phyloP scores from a whole-genome alignment of 805 yeast species.

The Isabelozyma heimii region DNA sequence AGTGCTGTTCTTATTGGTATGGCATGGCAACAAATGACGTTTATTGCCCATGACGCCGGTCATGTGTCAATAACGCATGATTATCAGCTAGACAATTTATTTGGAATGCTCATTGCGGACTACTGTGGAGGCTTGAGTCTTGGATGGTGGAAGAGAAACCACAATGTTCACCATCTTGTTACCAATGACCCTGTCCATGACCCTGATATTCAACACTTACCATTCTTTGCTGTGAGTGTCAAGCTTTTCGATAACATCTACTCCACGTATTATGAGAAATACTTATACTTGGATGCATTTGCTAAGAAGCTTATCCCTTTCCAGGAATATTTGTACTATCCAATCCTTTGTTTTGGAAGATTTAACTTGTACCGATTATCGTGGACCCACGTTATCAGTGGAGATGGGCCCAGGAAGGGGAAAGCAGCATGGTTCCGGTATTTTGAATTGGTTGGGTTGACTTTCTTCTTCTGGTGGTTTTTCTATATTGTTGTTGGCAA shows the following conservation, averaged over 20 bases:
- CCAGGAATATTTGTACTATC: constrained; percentile 73
- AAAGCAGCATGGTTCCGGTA: constrained; percentile 85
- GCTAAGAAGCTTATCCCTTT: constrained; percentile 59
- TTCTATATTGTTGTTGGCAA: constrained; percentile 60
- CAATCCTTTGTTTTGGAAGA: constrained; percentile 77
- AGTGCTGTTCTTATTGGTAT: constrained; percentile 69
- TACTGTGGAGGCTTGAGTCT: constrained; percentile 84
- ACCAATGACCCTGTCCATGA: constrained; percentile 95
- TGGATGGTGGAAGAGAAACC: constrained; percentile 96
- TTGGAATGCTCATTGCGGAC: constrained; percentile 73
- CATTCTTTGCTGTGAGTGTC: constrained; percentile 83
- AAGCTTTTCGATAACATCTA: constrained; percentile 65
- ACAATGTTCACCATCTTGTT: constrained; percentile 86
- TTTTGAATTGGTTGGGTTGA: constrained; percentile 68
- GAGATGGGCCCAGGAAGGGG: constrained; percentile 77
- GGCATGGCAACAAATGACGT: constrained; percentile 88
- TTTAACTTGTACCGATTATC: constrained; percentile 81
- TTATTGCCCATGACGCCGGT: constrained; percentile 89
- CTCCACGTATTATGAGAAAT: constrained; percentile 76
- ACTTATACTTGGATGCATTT: constrained; percentile 62
- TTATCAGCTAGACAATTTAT: constrained; percentile 69
- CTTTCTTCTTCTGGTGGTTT: constrained; percentile 77
- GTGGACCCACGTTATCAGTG: constrained; percentile 72
- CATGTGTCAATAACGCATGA: constrained; percentile 81
- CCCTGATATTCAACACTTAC: constrained; percentile 91